Base-by-base conservation (phyloP, 2,329 filamentous ascomycete species). In the Neoascochyta sp. region DNA sequence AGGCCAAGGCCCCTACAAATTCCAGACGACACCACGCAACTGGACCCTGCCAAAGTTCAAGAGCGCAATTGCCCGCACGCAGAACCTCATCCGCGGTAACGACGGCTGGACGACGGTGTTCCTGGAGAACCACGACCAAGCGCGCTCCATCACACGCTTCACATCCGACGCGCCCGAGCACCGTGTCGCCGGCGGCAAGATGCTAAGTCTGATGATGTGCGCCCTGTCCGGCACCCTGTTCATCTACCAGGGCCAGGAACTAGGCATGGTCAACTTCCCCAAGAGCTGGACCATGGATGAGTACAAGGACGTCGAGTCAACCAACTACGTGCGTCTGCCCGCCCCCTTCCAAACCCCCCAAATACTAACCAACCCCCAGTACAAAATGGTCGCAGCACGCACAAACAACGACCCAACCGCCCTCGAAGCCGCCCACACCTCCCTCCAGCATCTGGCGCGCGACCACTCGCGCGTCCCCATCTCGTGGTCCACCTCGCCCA, bases 391-490 rank as follows among this genome's bases (percentile, higher is more conserved):
- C 3, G 49, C 42, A 1, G 24, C 33, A 14, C 44, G 49, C 19
- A 54, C 39, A 6, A 40, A 47, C 9, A 41, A 56, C 24, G 51
- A 65, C 32, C 33, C 50, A 9, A 33, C 47, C 6, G 60, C 62
- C 12, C 57, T 76, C 2, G 64, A 63, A 9, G 63, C 69, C 20
- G 73, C 70, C 1, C 68, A 72, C 45, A 57, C 65, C 7, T 66
- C 74, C 21, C 63, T 84, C 29, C 73, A 78, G 41, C 67, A 72
- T 36, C 71, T 83, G 16, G 79, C 73, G 5, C 67, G 80, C 17
- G 81, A 86, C 52, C 76, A 86, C 50, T 72, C 78, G 7, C 69
- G 81, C n/a, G 72, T 77, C 3, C 81, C 81, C 0, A 76, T 86
- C 65, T 78, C 81, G 41, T 86, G 81, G 81, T 70, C 70, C 32